Conservation (phyloP, 169 alveolate genomes). For the Plasmodium billcollinsi region DNA sequence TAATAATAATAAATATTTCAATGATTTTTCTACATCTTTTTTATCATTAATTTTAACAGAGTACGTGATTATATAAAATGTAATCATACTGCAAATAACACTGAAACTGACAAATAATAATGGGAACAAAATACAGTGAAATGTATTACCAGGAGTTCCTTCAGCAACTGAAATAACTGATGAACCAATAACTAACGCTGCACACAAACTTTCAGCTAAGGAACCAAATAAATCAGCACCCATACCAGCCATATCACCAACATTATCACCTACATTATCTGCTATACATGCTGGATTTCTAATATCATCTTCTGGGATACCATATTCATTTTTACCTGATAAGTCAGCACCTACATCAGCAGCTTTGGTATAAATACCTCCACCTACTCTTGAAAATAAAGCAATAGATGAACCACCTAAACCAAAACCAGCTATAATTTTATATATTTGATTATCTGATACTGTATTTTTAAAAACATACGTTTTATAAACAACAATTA, state of each 20-base stretch:
- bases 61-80: constrained; percentile 84
- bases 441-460: constrained; percentile 79
- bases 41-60: constrained; percentile 79
- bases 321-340: constrained; percentile 92
- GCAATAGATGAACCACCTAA: constrained; percentile 94
- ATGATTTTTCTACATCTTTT: constrained; percentile 86
- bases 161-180: constrained; percentile 76
- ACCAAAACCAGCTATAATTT: constrained; percentile 91
- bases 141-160: constrained; percentile 36
- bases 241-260: constrained; percentile 96
- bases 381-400: constrained; percentile 94
- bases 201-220: constrained; percentile 94
- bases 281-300: constrained; percentile 95
- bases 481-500: constrained; percentile 80
- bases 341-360: constrained; percentile 95
- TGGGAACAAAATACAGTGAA: constrained; percentile 86
- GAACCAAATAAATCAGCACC: constrained; percentile 96
- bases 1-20: constrained; percentile 89
- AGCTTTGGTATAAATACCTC: constrained; percentile 95
- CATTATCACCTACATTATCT: constrained; percentile 96
- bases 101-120: constrained; percentile 87
- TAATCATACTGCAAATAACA: constrained; percentile 86
- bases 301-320: constrained; percentile 93
- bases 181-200: constrained; percentile 93
- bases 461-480: background rate